A percentile compares a stretch with the other conserved stretches of the same genome.
phyloP scores from a whole-genome alignment of 495 filamentous ascomycete genomes.

The Massariosphaeria phaeospora region DNA sequence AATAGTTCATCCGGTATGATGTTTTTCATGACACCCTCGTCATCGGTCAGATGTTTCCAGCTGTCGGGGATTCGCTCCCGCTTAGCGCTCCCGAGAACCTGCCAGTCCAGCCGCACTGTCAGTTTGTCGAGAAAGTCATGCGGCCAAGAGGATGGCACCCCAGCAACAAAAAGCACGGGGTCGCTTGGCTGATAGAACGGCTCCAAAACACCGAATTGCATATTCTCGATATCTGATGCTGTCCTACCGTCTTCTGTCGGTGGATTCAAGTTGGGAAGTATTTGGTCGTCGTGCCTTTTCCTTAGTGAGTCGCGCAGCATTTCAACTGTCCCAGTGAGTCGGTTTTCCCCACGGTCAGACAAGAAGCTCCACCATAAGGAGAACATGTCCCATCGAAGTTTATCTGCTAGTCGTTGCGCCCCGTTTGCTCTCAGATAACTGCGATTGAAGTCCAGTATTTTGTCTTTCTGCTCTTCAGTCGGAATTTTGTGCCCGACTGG shows the following conservation, averaged over 20 bases:
- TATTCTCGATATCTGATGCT: neutral
- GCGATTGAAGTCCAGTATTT: neutral
- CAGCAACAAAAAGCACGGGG: slow-evolving; percentile 47
- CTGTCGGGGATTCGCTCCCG: no score
- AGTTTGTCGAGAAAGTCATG: slow-evolving; percentile 43
- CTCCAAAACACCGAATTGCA: neutral
- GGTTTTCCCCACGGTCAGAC: neutral
- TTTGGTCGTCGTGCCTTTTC: no score
- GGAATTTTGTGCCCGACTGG: neutral
- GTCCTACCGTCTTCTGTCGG: neutral
- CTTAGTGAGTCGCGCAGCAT: no score
- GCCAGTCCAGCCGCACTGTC: slow-evolving; percentile 34
- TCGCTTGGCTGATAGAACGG: slow-evolving; percentile 40
- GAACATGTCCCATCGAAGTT: slow-evolving; percentile 32
- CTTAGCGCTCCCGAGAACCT: no score
- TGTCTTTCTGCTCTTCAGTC: neutral
- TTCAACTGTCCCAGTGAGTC: neutral
- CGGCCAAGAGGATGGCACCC: slow-evolving; percentile 46
- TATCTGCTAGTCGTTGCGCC: neutral
- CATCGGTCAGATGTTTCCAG: neutral
- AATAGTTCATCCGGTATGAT: neutral
- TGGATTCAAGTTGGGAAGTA: no score
- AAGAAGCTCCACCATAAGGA: slow-evolving; percentile 18
- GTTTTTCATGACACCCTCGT: neutral
- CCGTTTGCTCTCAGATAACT: neutral